Evolutionary conservation across 768 basidiomycete genomes (phyloP).

Genomic region (Phaeolepiota aurea): DNA sequence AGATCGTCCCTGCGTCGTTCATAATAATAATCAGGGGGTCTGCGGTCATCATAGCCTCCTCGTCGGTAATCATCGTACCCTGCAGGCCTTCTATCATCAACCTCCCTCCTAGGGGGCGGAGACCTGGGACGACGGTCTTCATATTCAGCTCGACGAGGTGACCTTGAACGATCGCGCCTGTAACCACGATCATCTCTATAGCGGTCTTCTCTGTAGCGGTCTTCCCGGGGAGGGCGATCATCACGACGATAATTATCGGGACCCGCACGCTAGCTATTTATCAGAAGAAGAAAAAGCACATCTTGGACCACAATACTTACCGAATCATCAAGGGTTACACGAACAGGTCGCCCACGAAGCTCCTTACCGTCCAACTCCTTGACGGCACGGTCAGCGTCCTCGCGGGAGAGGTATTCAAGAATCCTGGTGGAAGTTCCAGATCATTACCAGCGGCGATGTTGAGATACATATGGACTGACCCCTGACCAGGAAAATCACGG

Average conservation of each 20-base stretch:
- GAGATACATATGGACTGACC: slow-evolving; percentile 41
- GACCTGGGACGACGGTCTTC: slow-evolving; percentile 81
- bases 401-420: slow-evolving; percentile 82
- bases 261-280: slow-evolving; percentile 43
- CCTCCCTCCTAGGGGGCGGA: slow-evolving; percentile 72
- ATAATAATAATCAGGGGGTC: slow-evolving; percentile 80
- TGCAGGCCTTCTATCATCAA: slow-evolving; percentile 82
- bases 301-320: slow-evolving; percentile 25
- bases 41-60: slow-evolving; percentile 77
- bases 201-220: slow-evolving; percentile 55
- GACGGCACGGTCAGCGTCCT: slow-evolving; percentile 92
- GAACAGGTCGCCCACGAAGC: slow-evolving; percentile 75
- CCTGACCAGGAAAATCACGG: slow-evolving; percentile 75
- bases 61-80: slow-evolving; percentile 89
- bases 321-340: slow-evolving; percentile 57
- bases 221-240: slow-evolving; percentile 46
- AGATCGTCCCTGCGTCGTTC: slow-evolving; percentile 79
- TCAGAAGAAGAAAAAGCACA: slow-evolving; percentile 1
- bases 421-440: too few relatives aligned
- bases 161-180: slow-evolving; percentile 79
- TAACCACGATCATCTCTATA: slow-evolving; percentile 43
- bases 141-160: slow-evolving; percentile 65
- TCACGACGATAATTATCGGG: slow-evolving; percentile 73
- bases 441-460: too few relatives aligned
- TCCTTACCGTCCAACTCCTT: slow-evolving; percentile 82